These are phyloP conservation scores for Alternaria rosae DNA, from an alignment of 2,329 filamentous ascomycete species.

Conservation along the genomic window DNA sequence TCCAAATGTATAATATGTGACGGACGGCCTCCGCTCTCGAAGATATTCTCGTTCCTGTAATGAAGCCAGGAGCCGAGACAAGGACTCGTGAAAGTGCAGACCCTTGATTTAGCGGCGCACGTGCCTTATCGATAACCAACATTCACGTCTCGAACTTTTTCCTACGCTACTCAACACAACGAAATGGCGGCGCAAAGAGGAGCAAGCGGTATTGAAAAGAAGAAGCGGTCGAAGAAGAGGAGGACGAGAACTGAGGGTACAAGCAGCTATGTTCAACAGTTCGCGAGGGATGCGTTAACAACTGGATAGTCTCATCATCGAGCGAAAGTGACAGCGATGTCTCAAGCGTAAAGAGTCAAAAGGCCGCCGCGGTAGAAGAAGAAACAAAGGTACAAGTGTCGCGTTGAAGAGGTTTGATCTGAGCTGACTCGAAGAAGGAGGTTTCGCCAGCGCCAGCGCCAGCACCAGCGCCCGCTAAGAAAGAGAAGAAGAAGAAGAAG, in stretches of 20 bases:
- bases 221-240: constrained; percentile 39
- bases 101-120: constrained; percentile 13
- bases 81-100: not conserved
- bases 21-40: not conserved
- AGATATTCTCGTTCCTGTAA: not conserved
- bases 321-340: constrained; percentile 43
- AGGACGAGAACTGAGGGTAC: constrained; percentile 42
- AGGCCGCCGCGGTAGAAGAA: constrained; percentile 5
- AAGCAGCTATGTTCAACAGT: not conserved
- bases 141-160: constrained; percentile 35
- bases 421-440: constrained; percentile 4
- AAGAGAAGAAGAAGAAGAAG: constrained; percentile 23
- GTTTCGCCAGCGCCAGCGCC: constrained; percentile 7
- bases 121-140: constrained; percentile 28
- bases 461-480: constrained; percentile 13
- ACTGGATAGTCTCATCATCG: constrained; percentile 36
- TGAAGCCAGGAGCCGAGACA: not conserved
- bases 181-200: constrained; percentile 34
- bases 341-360: constrained; percentile 21
- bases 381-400: not conserved
- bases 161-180: constrained; percentile 1
- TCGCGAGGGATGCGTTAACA: constrained; percentile 14
- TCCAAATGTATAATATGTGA: not conserved
- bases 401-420: not conserved
- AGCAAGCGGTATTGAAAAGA: constrained; percentile 28